Percentiles rank a stretch among this genome's conserved stretches.
These are phyloP conservation scores for Phanerochaete carnosa DNA, from an alignment of 768 basidiomycete genomes.

Conservation along the genomic window DNA sequence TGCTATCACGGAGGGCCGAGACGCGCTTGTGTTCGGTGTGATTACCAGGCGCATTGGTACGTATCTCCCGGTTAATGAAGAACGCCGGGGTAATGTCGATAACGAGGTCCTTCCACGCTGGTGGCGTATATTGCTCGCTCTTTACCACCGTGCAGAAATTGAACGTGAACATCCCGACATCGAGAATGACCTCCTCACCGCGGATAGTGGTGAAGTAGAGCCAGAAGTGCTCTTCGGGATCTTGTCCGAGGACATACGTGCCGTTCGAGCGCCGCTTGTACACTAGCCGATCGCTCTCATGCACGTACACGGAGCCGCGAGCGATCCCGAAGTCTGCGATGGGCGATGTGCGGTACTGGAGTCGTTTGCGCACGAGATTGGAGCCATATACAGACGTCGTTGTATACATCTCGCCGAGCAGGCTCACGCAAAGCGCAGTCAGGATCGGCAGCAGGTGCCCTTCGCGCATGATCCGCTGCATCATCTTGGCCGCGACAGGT, in stretches of 20 bases:
- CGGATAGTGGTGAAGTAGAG: conserved; percentile 43
- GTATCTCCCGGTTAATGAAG: neutral
- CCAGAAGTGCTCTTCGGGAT: conserved; percentile 47
- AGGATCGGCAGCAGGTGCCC: conserved; percentile 31
- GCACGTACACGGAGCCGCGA: conserved; percentile 1
- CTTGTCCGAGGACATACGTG: conserved; percentile 31
- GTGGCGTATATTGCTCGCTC: neutral
- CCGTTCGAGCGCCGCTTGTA: conserved; percentile 25
- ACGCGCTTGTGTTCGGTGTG: neutral
- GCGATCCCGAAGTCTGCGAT: conserved; percentile 37
- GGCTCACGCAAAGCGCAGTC: conserved; percentile 29
- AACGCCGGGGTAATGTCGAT: neutral
- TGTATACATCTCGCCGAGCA: conserved; percentile 40
- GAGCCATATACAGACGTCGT: conserved; percentile 24
- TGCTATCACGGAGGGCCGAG: neutral
- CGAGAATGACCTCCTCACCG: conserved; percentile 26
- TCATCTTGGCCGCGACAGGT: conserved; percentile 27
- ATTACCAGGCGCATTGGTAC: neutral
- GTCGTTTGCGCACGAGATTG: conserved; percentile 26
- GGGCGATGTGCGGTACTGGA: conserved; percentile 35
- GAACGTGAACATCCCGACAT: conserved; percentile 5
- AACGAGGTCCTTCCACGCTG: neutral
- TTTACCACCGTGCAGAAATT: conserved; percentile 1
- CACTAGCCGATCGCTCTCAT: conserved; percentile 32
- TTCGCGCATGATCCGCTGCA: conserved; percentile 25